phyloP scores from a whole-genome alignment of 768 basidiomycete genomes.

The Boletus eberwhitei region DNA sequence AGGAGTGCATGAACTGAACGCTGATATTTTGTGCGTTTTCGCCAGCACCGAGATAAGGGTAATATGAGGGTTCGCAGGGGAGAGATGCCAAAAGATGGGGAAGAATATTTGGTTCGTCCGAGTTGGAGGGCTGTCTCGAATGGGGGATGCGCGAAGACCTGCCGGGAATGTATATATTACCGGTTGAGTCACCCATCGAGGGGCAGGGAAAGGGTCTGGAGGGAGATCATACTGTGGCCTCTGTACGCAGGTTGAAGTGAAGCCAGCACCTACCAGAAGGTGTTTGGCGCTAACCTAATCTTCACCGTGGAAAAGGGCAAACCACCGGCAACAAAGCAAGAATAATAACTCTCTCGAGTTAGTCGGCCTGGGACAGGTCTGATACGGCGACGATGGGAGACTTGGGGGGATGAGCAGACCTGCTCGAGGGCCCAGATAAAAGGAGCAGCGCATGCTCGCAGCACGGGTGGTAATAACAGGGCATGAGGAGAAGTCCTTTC shows the following conservation, averaged over 20 bases:
- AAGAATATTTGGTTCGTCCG: slow-evolving; percentile 13
- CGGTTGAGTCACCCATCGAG: slow-evolving; percentile 22
- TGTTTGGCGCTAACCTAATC: slow-evolving; percentile 11
- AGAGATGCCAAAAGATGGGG: slow-evolving; percentile 19
- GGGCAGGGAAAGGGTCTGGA: slow-evolving; percentile 5
- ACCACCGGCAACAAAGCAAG: slow-evolving; percentile 8
- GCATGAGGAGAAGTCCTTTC: slow-evolving; percentile 29
- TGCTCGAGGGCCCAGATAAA: slow-evolving; percentile 25
- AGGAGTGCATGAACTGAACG: slow-evolving; percentile 30
- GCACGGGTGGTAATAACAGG: slow-evolving; percentile 19
- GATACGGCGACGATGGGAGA: slow-evolving; percentile 5
- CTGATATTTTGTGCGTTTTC: slow-evolving; percentile 27
- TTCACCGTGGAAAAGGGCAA: slow-evolving; percentile 32
- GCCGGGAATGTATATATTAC: slow-evolving; percentile 14
- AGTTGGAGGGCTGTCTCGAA: slow-evolving; percentile 11
- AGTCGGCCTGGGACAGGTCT: neutral
- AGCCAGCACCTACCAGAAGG: slow-evolving; percentile 20
- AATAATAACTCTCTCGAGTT: slow-evolving; percentile 4
- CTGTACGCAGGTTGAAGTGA: slow-evolving; percentile 6
- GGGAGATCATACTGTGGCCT: slow-evolving; percentile 23
- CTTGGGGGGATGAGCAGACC: slow-evolving; percentile 5
- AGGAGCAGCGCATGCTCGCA: slow-evolving; percentile 24
- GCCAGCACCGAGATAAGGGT: slow-evolving; percentile 13
- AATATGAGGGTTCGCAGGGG: slow-evolving; percentile 10
- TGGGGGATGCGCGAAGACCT: slow-evolving; percentile 9